phyloP scores from a whole-genome alignment of 495 filamentous ascomycete genomes.

The Amorphotheca resinae region DNA sequence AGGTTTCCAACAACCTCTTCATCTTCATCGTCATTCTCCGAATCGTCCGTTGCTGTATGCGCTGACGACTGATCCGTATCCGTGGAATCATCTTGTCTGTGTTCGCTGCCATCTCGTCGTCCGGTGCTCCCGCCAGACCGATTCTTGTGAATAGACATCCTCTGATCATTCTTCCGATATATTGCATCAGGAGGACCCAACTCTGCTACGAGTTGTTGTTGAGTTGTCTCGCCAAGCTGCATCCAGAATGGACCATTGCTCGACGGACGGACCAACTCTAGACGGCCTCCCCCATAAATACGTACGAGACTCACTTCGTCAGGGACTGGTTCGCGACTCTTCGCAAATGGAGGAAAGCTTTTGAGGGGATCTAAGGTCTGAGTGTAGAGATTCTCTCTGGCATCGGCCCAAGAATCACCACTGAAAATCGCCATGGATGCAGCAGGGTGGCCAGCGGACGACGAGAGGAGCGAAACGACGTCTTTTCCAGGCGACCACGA shows the following conservation, averaged over 20 bases:
- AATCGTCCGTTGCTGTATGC: constrained; percentile 66
- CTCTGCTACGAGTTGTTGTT: constrained; percentile 80
- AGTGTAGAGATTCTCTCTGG: constrained; percentile 61
- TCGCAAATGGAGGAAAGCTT: constrained; percentile 29
- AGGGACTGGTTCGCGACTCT: constrained; percentile 50
- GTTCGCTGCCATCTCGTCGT: constrained; percentile 31
- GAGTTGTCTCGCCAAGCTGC: constrained; percentile 65
- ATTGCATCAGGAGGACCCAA: constrained; percentile 92
- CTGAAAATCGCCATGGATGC: constrained; percentile 78
- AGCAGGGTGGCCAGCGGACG: constrained; percentile 58
- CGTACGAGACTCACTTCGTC: constrained; percentile 75
- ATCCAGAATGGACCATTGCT: constrained; percentile 41
- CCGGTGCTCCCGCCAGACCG: constrained; percentile 24
- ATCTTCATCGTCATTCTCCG: constrained; percentile 51
- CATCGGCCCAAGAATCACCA: constrained; percentile 80
- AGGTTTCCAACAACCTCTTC: constrained; percentile 31
- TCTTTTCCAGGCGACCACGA: constrained; percentile 75
- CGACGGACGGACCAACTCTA: constrained; percentile 60
- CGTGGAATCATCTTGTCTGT: constrained; percentile 41
- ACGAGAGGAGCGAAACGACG: constrained; percentile 75
- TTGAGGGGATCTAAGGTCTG: constrained; percentile 55
- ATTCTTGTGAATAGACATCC: constrained; percentile 75
- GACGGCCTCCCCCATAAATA: constrained; percentile 58
- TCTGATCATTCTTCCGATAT: constrained; percentile 82
- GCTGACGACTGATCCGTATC: constrained; percentile 78